phyloP scores from a whole-genome alignment of 345 rosid genomes.

The Pelargonium nanum region DNA sequence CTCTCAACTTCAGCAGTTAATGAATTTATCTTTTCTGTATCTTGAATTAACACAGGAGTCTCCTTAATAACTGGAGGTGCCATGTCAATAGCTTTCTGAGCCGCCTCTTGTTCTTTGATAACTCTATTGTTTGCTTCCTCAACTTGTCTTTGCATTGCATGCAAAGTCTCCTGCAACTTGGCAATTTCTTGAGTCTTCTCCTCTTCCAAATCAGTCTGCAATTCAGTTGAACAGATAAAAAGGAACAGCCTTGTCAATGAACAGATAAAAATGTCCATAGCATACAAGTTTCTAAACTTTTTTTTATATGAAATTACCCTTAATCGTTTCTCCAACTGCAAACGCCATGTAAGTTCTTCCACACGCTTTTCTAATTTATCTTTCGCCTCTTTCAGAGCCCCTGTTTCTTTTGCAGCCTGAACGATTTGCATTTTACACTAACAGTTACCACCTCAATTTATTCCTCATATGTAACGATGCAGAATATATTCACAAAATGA shows the following conservation, averaged over 20 bases:
- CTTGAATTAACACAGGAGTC: conserved; percentile 57
- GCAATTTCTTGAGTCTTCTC: conserved; percentile 43
- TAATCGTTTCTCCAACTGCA: conserved; percentile 56
- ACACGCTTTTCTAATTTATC: conserved; percentile 63
- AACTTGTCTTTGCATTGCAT: conserved; percentile 44
- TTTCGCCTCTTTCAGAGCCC: conserved; percentile 71
- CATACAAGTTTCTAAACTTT: too few relatives aligned
- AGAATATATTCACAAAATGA: too few relatives aligned
- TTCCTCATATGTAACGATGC: too few relatives aligned
- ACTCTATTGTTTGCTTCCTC: conserved; percentile 45
- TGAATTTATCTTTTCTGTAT: conserved; percentile 39
- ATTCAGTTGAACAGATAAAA: too few relatives aligned
- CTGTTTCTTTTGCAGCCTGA: conserved; percentile 76
- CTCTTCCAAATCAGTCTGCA: conserved; percentile 56
- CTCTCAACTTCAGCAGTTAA: conserved; percentile 45
- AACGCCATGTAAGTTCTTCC: conserved; percentile 70
- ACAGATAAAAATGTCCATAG: too few relatives aligned
- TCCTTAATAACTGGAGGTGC: conserved; percentile 51
- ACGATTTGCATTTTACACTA: too few relatives aligned
- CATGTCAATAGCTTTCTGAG: conserved; percentile 43
- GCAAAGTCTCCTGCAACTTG: conserved; percentile 39
- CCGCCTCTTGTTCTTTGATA: conserved; percentile 44
- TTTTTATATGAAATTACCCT: too few relatives aligned
- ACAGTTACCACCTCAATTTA: too few relatives aligned
- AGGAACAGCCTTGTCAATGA: too few relatives aligned